Base-by-base conservation (phyloP, 2,329 filamentous ascomycete species). In the Calonectria pauciramosa region DNA sequence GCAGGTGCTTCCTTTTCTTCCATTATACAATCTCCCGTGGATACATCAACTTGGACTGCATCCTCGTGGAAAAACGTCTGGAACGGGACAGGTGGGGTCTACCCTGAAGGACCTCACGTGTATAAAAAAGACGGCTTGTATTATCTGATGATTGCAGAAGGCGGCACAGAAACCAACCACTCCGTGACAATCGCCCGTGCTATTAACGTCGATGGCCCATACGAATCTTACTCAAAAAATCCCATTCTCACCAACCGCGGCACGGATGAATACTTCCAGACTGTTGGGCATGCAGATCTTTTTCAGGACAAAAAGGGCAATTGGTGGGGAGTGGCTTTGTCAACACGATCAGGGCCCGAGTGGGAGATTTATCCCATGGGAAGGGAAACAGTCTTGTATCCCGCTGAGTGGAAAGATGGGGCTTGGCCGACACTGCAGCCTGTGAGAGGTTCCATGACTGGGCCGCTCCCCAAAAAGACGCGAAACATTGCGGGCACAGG, bases 351-450 rank as follows among this genome's bases (percentile, higher is more conserved):
- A 16, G 2, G 86, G 0, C 85, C 86, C 0, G 82, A 82, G 20
- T 89, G 82, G 75, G 75, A 79, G 34, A 82, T 83, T 26, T 90
- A 88, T 76, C 88, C 89, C 0, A 90, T 91, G 89, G 90, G 90
- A 0, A 84, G 90, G 13, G 90, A 92, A 78, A 87, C 88, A 0
- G 86, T 90, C 0, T 80, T 90, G 5, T 85, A 84, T 8, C 85
- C 88, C 0, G 88, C 87, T 11, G 87, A 82, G 0, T 92, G 89
- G 90, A 75, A 85, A 0, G 80, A 84, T 16, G 87, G 85, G 0
- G 84, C 86, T 16, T 91, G 88, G 87, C 90, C 90, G 0, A 52
- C 86, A 67, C 74, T 87, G 72, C 59, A 74, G 7, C 51, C 16
- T 9, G 71, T 81, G 18, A 67, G 68, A 11, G 80, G 78, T 2